Base-by-base conservation (phyloP, 2,329 filamentous ascomycete species). In the Aspergillus brasiliensis region DNA sequence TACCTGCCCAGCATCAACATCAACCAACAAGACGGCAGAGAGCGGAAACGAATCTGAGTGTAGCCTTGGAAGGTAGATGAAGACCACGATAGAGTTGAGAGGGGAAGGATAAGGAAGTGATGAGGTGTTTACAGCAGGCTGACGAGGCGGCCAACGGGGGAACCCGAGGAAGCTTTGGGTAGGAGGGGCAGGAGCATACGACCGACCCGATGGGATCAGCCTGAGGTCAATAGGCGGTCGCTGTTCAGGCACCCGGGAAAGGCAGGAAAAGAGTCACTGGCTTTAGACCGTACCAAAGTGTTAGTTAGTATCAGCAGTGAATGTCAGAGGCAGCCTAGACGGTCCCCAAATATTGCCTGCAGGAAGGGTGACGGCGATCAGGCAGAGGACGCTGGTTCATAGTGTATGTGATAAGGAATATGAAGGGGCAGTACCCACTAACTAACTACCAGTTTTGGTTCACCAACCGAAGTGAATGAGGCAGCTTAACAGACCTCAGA, bases 151-250 rank as follows among this genome's bases (percentile, higher is more conserved):
- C 61, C 51, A 57, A 64, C 40, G 38, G 57, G 55, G 56, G 58
- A 51, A 56, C 15, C 28, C 25, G 15, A 49, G 38, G 46, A 57
- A 52, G 46, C 40, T 27, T 44, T 34, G 55, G 60, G 60, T 44
- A 53, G 60, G 60, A 63, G 64, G 66, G 59, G 63, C 57, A 60
- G 60, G 42, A 55, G 55, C 51, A 51, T 55, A 52, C 54, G 17
- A 57, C 56, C 40, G 46, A 59, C 56, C 56, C 49, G 49, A 65
- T 56, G 46, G 51, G 58, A 57, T 67, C 65, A 67, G 65, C 61
- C 66, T 64, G 60, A 65, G 63, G 60, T 62, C 47, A 63, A 58
- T 47, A 51, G 58, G 59, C 57, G 61, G 61, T 56, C 40, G 58
- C 54, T 44, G 59, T 65, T 65, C 51, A 62, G 62, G 62, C 61